phyloP scores from a whole-genome alignment of 805 yeast genomes.

The Metschnikowia dekortorum region DNA sequence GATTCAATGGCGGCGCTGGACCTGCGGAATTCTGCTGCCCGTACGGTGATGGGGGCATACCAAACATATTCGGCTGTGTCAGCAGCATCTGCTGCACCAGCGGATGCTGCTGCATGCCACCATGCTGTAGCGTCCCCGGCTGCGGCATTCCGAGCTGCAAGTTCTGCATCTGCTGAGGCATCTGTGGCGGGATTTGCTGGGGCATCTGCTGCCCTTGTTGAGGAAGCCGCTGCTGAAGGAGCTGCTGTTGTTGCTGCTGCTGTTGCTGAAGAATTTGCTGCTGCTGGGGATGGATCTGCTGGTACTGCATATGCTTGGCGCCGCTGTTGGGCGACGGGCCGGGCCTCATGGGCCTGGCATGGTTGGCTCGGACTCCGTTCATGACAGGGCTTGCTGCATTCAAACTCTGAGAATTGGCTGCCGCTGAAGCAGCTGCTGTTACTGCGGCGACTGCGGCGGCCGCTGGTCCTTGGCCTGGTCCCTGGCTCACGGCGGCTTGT shows the following conservation, averaged over 20 bases:
- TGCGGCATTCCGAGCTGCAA: neutral
- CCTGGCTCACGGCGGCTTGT: slow-evolving; percentile 34
- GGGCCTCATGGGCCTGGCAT: slow-evolving; percentile 6
- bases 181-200: slow-evolving; percentile 5
- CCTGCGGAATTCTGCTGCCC: slow-evolving; percentile 1
- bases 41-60: slow-evolving; percentile 1
- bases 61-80: neutral
- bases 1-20: slow-evolving; percentile 5
- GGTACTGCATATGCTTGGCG: slow-evolving; percentile 1
- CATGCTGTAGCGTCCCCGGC: neutral
- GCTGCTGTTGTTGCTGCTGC: slow-evolving; percentile 9
- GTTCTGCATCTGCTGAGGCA: slow-evolving; percentile 5
- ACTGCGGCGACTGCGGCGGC: slow-evolving; percentile 11
- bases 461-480: slow-evolving; percentile 12
- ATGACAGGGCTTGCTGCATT: slow-evolving; percentile 9
- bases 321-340: slow-evolving; percentile 2
- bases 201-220: slow-evolving; percentile 2
- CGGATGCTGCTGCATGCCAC: neutral
- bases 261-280: slow-evolving; percentile 4
- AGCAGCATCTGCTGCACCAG: slow-evolving; percentile 1
- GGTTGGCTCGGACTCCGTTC: slow-evolving; percentile 8
- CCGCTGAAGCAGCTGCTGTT: slow-evolving; percentile 10
- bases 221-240: slow-evolving; percentile 4
- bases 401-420: slow-evolving; percentile 5
- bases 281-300: slow-evolving; percentile 9